These are phyloP conservation scores for Solanum medicagineum DNA, from an alignment of 257 asterid genomes.

Conservation along the genomic window DNA sequence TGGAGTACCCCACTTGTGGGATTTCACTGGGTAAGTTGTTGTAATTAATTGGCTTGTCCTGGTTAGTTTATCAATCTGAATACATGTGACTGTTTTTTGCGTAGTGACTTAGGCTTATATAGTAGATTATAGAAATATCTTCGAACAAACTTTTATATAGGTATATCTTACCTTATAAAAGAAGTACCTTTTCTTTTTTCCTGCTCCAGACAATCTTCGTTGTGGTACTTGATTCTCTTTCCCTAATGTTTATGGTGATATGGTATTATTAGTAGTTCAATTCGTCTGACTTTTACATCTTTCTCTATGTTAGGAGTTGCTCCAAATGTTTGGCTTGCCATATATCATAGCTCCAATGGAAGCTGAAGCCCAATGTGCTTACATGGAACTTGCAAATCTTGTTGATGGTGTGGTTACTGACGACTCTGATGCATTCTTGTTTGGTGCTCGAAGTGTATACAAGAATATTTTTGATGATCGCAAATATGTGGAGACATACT, in stretches of 20 bases:
- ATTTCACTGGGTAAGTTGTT: no score
- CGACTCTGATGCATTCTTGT: constrained; percentile 87
- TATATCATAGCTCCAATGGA: constrained; percentile 97
- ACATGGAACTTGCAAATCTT: constrained; percentile 70
- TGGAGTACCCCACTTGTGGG: not conserved
- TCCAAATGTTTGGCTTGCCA: constrained; percentile 97
- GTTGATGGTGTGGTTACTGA: constrained; percentile 98
- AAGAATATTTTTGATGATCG: constrained; percentile 96
- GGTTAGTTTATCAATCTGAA: not conserved
- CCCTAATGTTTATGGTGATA: not conserved
- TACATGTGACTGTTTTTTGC: not conserved
- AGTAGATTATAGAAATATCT: not conserved
- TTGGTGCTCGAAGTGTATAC: constrained; percentile 84
- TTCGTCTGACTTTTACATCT: not conserved
- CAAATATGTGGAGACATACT: constrained; percentile 87
- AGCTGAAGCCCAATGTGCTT: constrained; percentile 98
- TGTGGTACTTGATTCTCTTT: not conserved
- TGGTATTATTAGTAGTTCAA: not conserved
- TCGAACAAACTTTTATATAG: not conserved
- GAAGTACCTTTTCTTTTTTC: not conserved
- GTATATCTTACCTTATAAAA: not conserved
- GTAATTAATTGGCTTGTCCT: not conserved
- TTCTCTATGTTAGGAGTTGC: constrained; percentile 63
- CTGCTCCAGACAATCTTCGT: not conserved
- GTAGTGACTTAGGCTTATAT: not conserved